Conservation (phyloP, 306 rosid genomes). For the Vigna nakashimae region DNA sequence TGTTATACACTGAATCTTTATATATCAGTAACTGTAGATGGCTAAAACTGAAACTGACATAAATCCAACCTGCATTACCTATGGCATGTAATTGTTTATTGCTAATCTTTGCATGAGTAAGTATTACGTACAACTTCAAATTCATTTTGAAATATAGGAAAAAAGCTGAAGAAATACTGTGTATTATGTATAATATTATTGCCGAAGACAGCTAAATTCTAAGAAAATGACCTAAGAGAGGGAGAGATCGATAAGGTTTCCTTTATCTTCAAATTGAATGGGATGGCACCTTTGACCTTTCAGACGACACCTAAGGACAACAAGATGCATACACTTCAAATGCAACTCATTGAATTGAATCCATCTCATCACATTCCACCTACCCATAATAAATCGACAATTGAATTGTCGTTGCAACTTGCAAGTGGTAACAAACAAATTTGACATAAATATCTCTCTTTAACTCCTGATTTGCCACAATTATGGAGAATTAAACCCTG, state of each 20-base stretch:
- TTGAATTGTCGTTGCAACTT: constrained; percentile 48
- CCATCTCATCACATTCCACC: constrained; percentile 45
- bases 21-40: not conserved
- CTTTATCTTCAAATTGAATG: constrained; percentile 29
- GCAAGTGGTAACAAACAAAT: constrained; percentile 25
- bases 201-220: constrained; percentile 10
- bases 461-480: constrained; percentile 29
- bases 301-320: constrained; percentile 10
- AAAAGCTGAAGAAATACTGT: not conserved
- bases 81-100: not conserved
- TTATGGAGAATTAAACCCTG: constrained; percentile 2
- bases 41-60: not conserved
- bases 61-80: not conserved
- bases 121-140: not conserved
- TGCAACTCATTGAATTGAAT: constrained; percentile 39
- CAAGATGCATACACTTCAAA: constrained; percentile 27
- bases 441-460: not conserved
- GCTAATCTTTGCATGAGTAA: not conserved
- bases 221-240: constrained; percentile 31
- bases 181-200: not conserved
- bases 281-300: constrained; percentile 38
- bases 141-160: not conserved
- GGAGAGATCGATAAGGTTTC: not conserved
- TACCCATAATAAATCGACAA: constrained; percentile 39
- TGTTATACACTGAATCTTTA: too few relatives aligned